A percentile compares a stretch with the other conserved stretches of the same genome.
These are phyloP conservation scores for Yarrowia sp. DNA, from an alignment of 805 yeast genomes.

Conservation along the genomic window DNA sequence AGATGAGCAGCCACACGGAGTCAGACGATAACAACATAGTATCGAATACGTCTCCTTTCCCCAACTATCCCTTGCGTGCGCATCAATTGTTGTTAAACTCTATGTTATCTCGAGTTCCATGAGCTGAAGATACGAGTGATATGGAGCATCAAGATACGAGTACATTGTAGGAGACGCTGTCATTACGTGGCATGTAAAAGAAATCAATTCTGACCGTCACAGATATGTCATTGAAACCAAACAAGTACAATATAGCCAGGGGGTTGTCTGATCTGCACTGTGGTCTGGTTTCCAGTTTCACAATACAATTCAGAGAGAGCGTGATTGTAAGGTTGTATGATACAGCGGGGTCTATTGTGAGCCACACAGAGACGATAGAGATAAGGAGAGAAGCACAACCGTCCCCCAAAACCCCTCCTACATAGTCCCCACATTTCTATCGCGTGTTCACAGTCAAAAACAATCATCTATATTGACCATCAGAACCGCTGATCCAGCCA, in stretches of 20 bases:
- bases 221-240: neutral
- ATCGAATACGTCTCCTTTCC: too few species aligned
- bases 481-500: neutral
- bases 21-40: neutral
- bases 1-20: too few species aligned
- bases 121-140: too few species aligned
- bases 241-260: too few species aligned
- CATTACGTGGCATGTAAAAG: too few species aligned
- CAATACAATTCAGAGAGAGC: neutral
- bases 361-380: neutral
- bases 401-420: neutral
- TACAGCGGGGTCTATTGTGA: neutral
- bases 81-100: neutral
- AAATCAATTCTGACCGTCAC: too few species aligned
- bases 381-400: neutral
- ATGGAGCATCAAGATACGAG: too few species aligned
- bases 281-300: too few species aligned
- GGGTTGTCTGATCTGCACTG: neutral
- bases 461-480: neutral
- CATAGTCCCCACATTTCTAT: neutral
- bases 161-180: too few species aligned
- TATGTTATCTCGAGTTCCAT: neutral
- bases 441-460: neutral
- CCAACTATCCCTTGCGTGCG: neutral
- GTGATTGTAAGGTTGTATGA: neutral